Evolutionary conservation across 108 stramenopile genomes (phyloP).

Genomic region (Cyclotella distinguenda): DNA sequence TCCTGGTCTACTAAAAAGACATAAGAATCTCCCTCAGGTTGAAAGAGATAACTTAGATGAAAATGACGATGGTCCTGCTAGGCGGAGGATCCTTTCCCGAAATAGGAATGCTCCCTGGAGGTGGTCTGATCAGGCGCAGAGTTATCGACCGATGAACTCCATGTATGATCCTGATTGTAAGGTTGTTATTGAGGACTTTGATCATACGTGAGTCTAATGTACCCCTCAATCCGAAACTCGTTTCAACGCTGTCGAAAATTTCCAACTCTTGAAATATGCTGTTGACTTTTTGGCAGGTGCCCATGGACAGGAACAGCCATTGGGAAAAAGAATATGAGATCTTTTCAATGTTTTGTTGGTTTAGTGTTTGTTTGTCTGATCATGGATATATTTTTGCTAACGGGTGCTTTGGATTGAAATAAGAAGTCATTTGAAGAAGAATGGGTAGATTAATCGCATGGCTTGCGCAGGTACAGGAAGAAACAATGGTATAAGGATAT

Average conservation of each 20-base stretch:
- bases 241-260: too few species aligned
- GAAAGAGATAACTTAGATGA: conserved; percentile 13
- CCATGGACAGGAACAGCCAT: conserved; percentile 83
- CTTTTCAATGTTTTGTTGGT: conserved; percentile 74
- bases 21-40: conserved; percentile 29
- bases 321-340: conserved; percentile 72
- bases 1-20: conserved; percentile 51
- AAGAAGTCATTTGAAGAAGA: background rate
- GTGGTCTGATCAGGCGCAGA: conserved; percentile 76
- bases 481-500: too few species aligned
- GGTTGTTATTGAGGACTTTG: conserved; percentile 87
- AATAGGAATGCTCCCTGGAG: conserved; percentile 30
- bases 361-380: conserved; percentile 65
- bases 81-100: conserved; percentile 38
- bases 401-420: conserved; percentile 3
- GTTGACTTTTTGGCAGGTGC: conserved; percentile 33
- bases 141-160: conserved; percentile 76
- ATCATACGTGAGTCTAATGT: conserved; percentile 74
- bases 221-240: too few species aligned
- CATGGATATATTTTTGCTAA: conserved; percentile 51
- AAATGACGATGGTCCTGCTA: conserved; percentile 13
- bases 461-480: too few species aligned
- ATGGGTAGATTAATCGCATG: too few species aligned
- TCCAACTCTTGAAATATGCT: conserved; percentile 1
- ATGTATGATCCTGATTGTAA: conserved; percentile 83